A percentile compares a stretch with the other conserved stretches of the same genome.
Evolutionary conservation across 352 stramenopile genomes (phyloP).

Genomic region (Globisporangium okanoganense): DNA sequence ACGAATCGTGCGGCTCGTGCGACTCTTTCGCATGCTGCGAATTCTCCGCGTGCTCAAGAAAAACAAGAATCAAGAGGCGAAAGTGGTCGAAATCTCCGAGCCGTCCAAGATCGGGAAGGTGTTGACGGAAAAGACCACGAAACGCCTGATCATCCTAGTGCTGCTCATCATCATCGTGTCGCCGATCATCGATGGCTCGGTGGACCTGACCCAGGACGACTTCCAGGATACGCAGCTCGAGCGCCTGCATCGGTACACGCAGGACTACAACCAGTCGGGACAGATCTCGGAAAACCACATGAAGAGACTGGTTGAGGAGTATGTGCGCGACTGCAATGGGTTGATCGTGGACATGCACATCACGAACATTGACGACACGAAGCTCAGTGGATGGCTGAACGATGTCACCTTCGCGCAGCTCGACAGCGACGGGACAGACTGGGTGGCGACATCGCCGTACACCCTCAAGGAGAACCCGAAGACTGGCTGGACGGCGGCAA

Average conservation of each 20-base stretch:
- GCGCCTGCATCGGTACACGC: constrained; percentile 73
- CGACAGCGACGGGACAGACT: constrained; percentile 40
- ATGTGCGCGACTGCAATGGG: constrained; percentile 69
- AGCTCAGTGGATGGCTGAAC: constrained; percentile 50
- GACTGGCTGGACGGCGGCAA: constrained; percentile 55
- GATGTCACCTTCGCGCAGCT: constrained; percentile 54
- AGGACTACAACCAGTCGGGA: constrained; percentile 75
- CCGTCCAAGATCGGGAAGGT: constrained; percentile 93
- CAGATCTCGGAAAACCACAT: constrained; percentile 45
- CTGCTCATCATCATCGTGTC: constrained; percentile 86
- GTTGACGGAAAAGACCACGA: constrained; percentile 93
- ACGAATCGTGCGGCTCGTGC: constrained; percentile 90
- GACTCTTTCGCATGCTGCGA: constrained; percentile 89
- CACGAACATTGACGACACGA: constrained; percentile 34
- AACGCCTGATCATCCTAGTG: constrained; percentile 89
- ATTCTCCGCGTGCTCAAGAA: constrained; percentile 85
- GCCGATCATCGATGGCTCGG: constrained; percentile 72
- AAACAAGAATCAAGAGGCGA: constrained; percentile 53
- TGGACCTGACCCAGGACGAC: constrained; percentile 68
- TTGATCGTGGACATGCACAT: constrained; percentile 65
- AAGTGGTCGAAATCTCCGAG: constrained; percentile 73
- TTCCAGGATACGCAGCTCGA: constrained; percentile 78
- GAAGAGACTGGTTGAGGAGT: constrained; percentile 57
- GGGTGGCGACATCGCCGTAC: constrained; percentile 34
- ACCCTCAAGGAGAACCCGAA: constrained; percentile 53